Percentiles rank a stretch among this genome's conserved stretches.
These are phyloP conservation scores for Thelonectria rubi DNA, from an alignment of 2,329 filamentous ascomycete species.

Conservation along the genomic window DNA sequence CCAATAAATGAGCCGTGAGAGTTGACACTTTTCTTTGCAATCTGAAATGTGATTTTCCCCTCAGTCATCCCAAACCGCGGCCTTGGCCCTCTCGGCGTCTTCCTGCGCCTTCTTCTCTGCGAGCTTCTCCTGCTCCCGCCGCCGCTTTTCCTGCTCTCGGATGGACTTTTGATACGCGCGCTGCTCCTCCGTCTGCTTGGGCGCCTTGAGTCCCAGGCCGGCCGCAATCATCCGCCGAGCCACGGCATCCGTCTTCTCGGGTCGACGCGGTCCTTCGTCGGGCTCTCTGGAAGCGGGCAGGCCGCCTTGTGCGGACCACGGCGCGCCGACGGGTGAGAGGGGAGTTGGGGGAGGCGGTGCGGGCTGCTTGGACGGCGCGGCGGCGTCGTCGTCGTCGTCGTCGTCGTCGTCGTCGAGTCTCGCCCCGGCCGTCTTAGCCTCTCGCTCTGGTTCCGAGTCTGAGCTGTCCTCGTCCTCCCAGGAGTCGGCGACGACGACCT, in stretches of 20 bases:
- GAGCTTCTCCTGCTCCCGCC: slow-evolving; percentile 75
- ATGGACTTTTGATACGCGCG: slow-evolving; percentile 84
- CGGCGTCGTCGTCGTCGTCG: slow-evolving; percentile 54
- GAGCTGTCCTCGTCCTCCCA: slow-evolving; percentile 69
- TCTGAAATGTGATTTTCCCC: not conserved
- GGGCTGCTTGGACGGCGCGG: slow-evolving; percentile 38
- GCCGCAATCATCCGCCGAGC: slow-evolving; percentile 90
- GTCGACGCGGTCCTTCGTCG: slow-evolving; percentile 55
- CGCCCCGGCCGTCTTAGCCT: slow-evolving; percentile 40
- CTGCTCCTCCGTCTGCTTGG: slow-evolving; percentile 88
- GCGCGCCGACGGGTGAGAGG: slow-evolving; percentile 57
- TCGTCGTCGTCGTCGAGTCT: slow-evolving; percentile 21
- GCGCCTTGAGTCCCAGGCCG: slow-evolving; percentile 82
- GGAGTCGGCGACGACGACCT: slow-evolving; percentile 52
- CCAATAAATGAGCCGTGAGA: not conserved
- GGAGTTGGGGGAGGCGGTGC: slow-evolving; percentile 74
- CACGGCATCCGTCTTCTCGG: slow-evolving; percentile 93
- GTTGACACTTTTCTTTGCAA: not conserved
- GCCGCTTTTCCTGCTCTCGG: slow-evolving; percentile 84
- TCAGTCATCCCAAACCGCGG: slow-evolving; percentile 84
- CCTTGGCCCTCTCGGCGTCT: slow-evolving; percentile 78
- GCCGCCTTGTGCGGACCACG: slow-evolving; percentile 36
- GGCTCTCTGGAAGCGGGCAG: slow-evolving; percentile 15
- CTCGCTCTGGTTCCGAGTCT: slow-evolving; percentile 51
- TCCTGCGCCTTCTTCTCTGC: slow-evolving; percentile 68